Evolutionary conservation across 2,329 filamentous ascomycete genomes (phyloP), one percentile per base, ranked within the genome.

Genomic region (Pyricularia grisea): DNA sequence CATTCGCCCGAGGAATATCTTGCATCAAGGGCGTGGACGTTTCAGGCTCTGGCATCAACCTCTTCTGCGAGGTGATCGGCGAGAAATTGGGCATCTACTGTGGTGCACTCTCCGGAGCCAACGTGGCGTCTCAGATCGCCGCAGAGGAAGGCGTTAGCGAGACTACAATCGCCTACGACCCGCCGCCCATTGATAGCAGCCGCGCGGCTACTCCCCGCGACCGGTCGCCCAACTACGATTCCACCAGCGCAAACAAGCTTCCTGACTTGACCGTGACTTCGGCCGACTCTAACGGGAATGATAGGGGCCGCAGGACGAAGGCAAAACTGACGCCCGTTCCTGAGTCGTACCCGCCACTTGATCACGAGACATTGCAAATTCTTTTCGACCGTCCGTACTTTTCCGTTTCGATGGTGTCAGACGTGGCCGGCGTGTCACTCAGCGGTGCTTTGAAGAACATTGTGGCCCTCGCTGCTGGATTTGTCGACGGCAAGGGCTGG

Each of bases 11-110:
- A 72, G 95, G 93, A 70, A 93, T 99, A 76, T 97, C 93, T 77
- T 99, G 95, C 80, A 97, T 98, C 82, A 99, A 99, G 84, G 95
- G 95, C 74, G 94, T 99, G 71, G 92, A 97, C 74, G 95, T 99
- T 42, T 90, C 91, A 4, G 91, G 94, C 75, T 89, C 92, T 67
- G 92, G 92, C 69, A 89, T 98, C 74, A 90, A 89, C 75, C 86
- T 99, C 68, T 97, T 99, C 82, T 96, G 92, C 68, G 95, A 99
- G 81, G 93, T 91, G 79, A 99, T 99, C 76, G 94, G 94, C 69
- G 89, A 92, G 78, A 90, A 91, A 33, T 85, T 99, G 25, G 92
- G 92, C 71, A 99, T 99, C 78, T 99, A 99, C 84, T 97, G 94
- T 75, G 95, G 95, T 75, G 94, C 95, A 11, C 86, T 99, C 58